Base-by-base conservation (phyloP, 1,284 basidiomycete species). In the Cutaneotrichosporon daszewskae region DNA sequence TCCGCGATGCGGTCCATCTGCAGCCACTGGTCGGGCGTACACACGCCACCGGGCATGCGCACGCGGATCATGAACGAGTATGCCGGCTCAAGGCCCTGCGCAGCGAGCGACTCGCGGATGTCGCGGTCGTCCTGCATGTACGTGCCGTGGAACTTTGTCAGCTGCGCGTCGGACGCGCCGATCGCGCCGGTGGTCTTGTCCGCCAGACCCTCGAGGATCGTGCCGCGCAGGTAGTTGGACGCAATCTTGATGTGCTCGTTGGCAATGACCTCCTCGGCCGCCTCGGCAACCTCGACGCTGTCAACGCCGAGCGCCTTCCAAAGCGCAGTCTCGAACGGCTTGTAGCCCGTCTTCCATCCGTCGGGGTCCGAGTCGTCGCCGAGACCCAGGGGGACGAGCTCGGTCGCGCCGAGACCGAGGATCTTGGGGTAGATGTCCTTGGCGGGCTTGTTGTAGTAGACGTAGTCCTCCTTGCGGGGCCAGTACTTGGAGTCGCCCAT, bases 201-300 rank as follows among this genome's bases (percentile, higher is more conserved):
- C 53, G 78, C 77, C 25, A 99, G 80, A 41, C 92, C 94, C 69
- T 98, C 87, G 3, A 77, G 77, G 66, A 99, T 98, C 27, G 94
- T 98, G 16, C 94, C 94, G 46, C 94, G 87, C 27, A 98, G 78
- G 74, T 87, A 97, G 57, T 85, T 83, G 47, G 86, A 90, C 10
- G 95, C 92, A 47, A 91, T 94, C 76, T 98, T 99, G 79, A 98
- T 97, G 74, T 98, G 91, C 75, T 99, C 94, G 76, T 98, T 97
- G 50, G 92, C 97, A 72, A 99, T 94, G 2, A 88, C 82, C 66
- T 97, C 92, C 2, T 92, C 91, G 69, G 97, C 91, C 16, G 83
- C 85, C 73, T 98, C 95, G 28, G 76, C 81, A 24, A 97, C 82
- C 68, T 95, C 87, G 45, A 98, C 76, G 14, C 75, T 76, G 71